Conservation (phyloP, 73 alveolate genomes). For the Symbiodinium natans region DNA sequence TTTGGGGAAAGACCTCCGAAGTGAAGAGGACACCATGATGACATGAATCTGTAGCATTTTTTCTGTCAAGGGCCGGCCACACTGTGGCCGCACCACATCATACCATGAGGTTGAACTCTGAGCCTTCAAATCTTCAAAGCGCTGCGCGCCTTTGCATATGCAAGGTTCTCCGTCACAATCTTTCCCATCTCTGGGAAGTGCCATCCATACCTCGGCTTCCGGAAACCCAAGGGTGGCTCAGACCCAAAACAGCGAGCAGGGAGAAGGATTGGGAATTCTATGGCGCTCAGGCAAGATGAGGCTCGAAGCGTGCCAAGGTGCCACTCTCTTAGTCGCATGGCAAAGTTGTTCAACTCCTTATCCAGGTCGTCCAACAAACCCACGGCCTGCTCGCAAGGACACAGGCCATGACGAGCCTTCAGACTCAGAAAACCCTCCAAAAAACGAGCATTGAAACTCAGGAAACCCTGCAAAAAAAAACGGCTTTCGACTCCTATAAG, state of each 20-base stretch:
- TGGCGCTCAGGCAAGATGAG: not conserved
- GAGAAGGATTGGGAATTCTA: no score
- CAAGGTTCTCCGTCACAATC: conserved; percentile 99
- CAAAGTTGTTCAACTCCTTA: conserved; percentile 99
- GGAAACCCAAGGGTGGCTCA: no score
- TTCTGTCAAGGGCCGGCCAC: no score
- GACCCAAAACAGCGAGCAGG: no score
- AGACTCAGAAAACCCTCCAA: not conserved
- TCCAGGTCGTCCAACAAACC: conserved; percentile 99
- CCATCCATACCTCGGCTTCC: conserved; percentile 99
- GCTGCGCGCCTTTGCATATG: conserved; percentile 97
- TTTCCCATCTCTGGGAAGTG: conserved; percentile 99
- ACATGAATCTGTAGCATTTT: no score
- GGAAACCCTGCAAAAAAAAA: not conserved
- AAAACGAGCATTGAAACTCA: not conserved
- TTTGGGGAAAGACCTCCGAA: no score
- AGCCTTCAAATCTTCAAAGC: no score
- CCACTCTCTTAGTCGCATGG: conserved; percentile 98
- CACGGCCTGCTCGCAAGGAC: conserved; percentile 98
- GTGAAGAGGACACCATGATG: no score
- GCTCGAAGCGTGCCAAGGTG: not conserved
- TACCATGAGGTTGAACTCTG: no score
- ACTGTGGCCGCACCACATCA: no score
- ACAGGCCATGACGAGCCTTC: not conserved
- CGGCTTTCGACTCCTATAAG: not conserved